A percentile compares a stretch with the other conserved stretches of the same genome.
Conservation (phyloP, 352 stramenopile species). For the Phytophthora idaei region DNA sequence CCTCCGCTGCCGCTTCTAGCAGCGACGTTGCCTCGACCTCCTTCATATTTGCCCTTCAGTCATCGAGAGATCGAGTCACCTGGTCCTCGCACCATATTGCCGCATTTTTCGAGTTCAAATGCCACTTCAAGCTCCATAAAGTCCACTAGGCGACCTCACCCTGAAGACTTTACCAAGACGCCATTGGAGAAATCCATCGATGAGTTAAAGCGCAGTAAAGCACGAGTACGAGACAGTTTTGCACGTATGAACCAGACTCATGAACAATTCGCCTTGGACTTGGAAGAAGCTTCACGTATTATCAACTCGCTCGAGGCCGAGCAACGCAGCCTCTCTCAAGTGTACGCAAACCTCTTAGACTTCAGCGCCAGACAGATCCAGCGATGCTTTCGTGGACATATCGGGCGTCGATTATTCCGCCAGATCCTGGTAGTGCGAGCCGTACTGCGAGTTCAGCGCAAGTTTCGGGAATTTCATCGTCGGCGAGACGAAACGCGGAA, state of each 20-base stretch:
- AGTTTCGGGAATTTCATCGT: slow-evolving; percentile 45
- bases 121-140: slow-evolving; percentile 1
- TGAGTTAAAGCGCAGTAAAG: slow-evolving; percentile 28
- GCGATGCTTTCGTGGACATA: slow-evolving; percentile 84
- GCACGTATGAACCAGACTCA: slow-evolving; percentile 45
- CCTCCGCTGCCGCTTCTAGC: slow-evolving; percentile 19
- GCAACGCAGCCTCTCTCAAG: slow-evolving; percentile 26
- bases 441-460: slow-evolving; percentile 51
- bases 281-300: slow-evolving; percentile 30
- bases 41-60: slow-evolving; percentile 21
- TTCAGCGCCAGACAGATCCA: slow-evolving; percentile 74
- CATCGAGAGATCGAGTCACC: slow-evolving; percentile 15
- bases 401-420: slow-evolving; percentile 56
- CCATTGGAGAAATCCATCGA: slow-evolving; percentile 36
- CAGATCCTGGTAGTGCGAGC: slow-evolving; percentile 48
- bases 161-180: slow-evolving; percentile 34
- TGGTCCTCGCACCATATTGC: slow-evolving; percentile 18
- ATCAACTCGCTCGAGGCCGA: slow-evolving; percentile 31
- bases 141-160: slow-evolving; percentile 16
- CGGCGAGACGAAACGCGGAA: slow-evolving; percentile 34
- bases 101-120: slow-evolving; percentile 40
- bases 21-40: slow-evolving; percentile 19
- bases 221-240: slow-evolving; percentile 29
- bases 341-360: slow-evolving; percentile 41
- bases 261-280: slow-evolving; percentile 36